phyloP scores from a whole-genome alignment of 495 filamentous ascomycete species.

The Aspergillus baeticus region DNA sequence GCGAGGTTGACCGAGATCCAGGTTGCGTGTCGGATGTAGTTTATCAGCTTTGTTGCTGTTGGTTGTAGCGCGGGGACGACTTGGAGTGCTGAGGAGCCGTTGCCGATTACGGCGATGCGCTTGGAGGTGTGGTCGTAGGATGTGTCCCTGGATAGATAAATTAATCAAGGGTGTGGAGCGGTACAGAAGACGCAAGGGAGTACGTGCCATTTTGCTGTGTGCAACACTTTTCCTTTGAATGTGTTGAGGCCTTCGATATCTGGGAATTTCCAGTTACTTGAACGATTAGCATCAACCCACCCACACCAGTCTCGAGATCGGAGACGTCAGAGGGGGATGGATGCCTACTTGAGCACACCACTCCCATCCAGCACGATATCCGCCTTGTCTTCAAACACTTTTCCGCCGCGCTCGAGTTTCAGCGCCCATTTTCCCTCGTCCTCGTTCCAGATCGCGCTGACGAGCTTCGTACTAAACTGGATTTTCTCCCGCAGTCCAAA shows the following conservation, averaged over 20 bases:
- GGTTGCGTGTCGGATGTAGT: constrained; percentile 28
- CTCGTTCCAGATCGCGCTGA: constrained; percentile 49
- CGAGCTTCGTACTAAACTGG: constrained; percentile 39
- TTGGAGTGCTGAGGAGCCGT: too few species aligned
- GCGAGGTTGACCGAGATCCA: constrained; percentile 12
- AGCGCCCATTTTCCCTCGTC: background rate
- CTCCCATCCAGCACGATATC: too few species aligned
- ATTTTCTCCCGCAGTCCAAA: constrained; percentile 50
- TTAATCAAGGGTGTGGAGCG: background rate
- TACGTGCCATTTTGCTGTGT: background rate
- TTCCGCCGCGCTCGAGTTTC: background rate
- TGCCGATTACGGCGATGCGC: too few species aligned
- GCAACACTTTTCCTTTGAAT: background rate
- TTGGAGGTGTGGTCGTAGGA: too few species aligned
- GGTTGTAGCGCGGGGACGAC: background rate
- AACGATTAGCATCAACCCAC: background rate
- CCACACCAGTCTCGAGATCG: background rate
- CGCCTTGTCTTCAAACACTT: background rate
- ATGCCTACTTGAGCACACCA: constrained; percentile 15
- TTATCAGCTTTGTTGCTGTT: constrained; percentile 27
- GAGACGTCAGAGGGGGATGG: too few species aligned
- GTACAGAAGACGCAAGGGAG: background rate
- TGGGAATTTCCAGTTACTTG: background rate
- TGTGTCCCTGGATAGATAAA: background rate
- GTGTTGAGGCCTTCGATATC: background rate